These are phyloP conservation scores for Neonectria faginata DNA, from an alignment of 2,329 filamentous ascomycete species.

Conservation along the genomic window DNA sequence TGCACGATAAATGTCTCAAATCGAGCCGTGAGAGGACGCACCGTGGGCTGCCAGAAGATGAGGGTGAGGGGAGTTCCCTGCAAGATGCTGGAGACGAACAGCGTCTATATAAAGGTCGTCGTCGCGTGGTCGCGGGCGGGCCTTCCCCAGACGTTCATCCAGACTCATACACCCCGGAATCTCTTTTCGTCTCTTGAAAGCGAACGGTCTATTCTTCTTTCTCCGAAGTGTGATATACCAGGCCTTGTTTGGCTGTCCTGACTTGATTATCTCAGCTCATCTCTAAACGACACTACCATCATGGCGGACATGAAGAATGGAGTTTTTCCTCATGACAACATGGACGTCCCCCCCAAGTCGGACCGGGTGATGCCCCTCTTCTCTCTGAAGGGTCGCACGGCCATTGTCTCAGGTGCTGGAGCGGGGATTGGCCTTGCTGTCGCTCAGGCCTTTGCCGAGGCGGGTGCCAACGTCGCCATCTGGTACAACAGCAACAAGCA, in stretches of 20 bases:
- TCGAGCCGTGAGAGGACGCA: neutral
- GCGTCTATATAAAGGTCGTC: conserved; percentile 5
- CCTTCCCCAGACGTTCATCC: conserved; percentile 1
- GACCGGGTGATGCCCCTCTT: conserved; percentile 73
- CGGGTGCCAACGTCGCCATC: conserved; percentile 77
- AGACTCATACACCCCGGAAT: neutral
- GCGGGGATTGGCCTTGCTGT: conserved; percentile 75
- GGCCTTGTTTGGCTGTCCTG: neutral
- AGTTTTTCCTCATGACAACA: conserved; percentile 69
- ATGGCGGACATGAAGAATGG: conserved; percentile 56
- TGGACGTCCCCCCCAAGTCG: conserved; percentile 57
- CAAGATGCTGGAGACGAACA: neutral
- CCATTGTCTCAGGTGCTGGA: conserved; percentile 75
- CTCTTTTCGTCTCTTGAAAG: neutral
- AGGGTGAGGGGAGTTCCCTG: conserved; percentile 2
- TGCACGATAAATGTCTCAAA: conserved; percentile 9
- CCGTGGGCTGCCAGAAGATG: neutral
- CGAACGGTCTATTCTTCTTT: neutral
- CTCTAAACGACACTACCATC: neutral
- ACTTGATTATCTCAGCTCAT: neutral
- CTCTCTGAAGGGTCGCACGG: conserved; percentile 76
- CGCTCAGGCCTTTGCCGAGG: conserved; percentile 74
- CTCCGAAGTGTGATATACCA: neutral
- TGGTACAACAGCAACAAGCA: conserved; percentile 79
- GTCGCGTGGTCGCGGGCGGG: neutral